These are phyloP conservation scores for Eucalyptus marginata DNA, from an alignment of 345 rosid genomes.

Conservation along the genomic window DNA sequence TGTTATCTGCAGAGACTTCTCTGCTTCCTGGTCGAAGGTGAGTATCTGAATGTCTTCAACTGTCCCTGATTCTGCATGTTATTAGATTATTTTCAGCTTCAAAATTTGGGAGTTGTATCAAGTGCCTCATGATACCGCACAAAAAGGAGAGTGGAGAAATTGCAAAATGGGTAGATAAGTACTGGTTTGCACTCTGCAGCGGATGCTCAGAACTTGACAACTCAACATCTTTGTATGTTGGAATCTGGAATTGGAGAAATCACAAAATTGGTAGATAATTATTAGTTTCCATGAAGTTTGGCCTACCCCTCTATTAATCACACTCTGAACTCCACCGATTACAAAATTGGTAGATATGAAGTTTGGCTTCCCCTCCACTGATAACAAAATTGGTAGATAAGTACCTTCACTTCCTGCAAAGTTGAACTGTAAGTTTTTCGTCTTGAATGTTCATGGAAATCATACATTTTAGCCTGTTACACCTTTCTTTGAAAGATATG, in stretches of 20 bases:
- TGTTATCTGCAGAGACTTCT: conserved; percentile 90
- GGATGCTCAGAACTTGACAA: background rate
- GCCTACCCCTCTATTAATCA: background rate
- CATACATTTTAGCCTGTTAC: background rate
- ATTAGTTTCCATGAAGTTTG: background rate
- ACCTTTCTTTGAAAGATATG: background rate
- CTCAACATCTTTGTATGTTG: background rate
- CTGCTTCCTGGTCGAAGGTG: conserved; percentile 73
- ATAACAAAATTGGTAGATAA: background rate
- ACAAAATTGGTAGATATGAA: background rate
- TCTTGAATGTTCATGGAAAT: background rate
- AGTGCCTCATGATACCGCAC: background rate
- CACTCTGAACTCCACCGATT: background rate
- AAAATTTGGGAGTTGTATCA: background rate
- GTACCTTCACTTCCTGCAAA: background rate
- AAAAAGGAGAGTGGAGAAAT: background rate
- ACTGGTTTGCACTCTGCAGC: background rate
- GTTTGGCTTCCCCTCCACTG: background rate
- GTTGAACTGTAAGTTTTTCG: background rate
- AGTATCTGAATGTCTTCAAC: background rate
- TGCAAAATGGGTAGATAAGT: background rate
- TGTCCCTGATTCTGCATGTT: background rate
- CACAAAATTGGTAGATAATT: background rate
- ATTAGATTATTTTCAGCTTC: background rate
- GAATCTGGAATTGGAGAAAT: background rate